Percentiles rank a stretch among this genome's conserved stretches.
Evolutionary conservation across 306 rosid species (phyloP).

Genomic region (Gastrolobium bilobum): DNA sequence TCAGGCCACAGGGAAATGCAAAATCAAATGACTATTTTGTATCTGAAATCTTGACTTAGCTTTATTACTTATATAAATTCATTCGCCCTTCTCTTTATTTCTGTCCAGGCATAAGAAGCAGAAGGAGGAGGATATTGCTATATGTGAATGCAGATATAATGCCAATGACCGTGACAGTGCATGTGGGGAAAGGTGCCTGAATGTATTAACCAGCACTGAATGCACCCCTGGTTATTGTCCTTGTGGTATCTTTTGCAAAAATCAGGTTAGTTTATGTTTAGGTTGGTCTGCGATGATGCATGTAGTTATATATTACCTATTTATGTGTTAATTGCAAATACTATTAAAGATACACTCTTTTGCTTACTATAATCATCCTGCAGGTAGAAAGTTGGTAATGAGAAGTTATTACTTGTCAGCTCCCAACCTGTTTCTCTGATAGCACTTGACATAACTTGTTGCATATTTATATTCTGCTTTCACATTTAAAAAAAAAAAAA

Average conservation of each 20-base stretch:
- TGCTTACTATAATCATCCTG: slow-evolving; percentile 15
- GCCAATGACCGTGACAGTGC: slow-evolving; percentile 67
- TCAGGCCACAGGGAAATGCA: background rate
- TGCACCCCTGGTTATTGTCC: slow-evolving; percentile 91
- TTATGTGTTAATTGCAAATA: background rate
- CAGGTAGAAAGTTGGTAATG: slow-evolving; percentile 14
- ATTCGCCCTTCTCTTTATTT: slow-evolving; percentile 27
- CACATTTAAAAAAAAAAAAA: too few species aligned
- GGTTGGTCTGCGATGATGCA: slow-evolving; percentile 2
- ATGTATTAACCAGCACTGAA: slow-evolving; percentile 89
- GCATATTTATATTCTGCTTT: slow-evolving; percentile 17
- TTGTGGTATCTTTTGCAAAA: slow-evolving; percentile 74
- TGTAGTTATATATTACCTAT: slow-evolving; percentile 2
- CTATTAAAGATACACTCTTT: slow-evolving; percentile 22
- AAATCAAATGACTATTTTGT: slow-evolving; percentile 18
- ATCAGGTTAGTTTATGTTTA: slow-evolving; percentile 69
- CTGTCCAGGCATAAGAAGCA: slow-evolving; percentile 77
- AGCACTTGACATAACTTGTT: slow-evolving; percentile 20
- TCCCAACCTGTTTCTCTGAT: slow-evolving; percentile 15
- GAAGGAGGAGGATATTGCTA: slow-evolving; percentile 88
- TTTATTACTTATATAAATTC: slow-evolving; percentile 4
- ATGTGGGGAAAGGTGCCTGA: slow-evolving; percentile 92
- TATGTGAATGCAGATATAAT: slow-evolving; percentile 79
- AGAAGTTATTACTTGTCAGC: slow-evolving; percentile 30
- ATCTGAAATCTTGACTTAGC: slow-evolving; percentile 17